These are phyloP conservation scores for Ophiostoma australiae DNA, from an alignment of 2,329 filamentous ascomycete genomes.

Conservation along the genomic window DNA sequence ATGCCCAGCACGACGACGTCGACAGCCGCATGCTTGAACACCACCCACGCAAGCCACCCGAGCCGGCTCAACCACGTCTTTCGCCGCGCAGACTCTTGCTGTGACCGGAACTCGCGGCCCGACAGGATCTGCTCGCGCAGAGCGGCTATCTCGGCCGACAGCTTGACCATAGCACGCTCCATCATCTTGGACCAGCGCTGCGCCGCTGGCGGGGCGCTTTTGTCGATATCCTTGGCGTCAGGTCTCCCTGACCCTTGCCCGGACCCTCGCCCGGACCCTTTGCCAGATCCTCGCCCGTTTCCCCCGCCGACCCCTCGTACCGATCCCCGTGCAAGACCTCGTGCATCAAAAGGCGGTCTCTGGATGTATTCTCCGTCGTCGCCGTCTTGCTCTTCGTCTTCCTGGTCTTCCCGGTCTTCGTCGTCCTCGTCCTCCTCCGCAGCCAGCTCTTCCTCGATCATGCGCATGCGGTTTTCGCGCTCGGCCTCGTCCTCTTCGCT, in stretches of 20 bases:
- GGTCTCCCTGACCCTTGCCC: not conserved
- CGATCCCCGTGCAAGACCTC: not conserved
- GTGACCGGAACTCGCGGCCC: conserved; percentile 64
- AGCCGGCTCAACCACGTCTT: conserved; percentile 48
- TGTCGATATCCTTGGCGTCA: not conserved
- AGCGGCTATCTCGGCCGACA: conserved; percentile 89
- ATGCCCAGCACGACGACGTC: conserved; percentile 64
- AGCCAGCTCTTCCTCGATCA: conserved; percentile 37
- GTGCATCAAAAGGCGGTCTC: not conserved
- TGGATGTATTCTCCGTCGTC: not conserved
- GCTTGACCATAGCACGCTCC: conserved; percentile 77
- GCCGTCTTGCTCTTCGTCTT: conserved; percentile 26
- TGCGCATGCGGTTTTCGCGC: conserved; percentile 45
- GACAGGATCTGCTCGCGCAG: conserved; percentile 83
- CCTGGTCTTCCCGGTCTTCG: conserved; percentile 40
- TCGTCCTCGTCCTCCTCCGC: conserved; percentile 40
- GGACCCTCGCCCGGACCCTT: not conserved
- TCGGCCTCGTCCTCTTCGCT: conserved; percentile 73
- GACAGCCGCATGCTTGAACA: conserved; percentile 66
- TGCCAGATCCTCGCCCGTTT: not conserved
- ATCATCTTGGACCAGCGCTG: conserved; percentile 68
- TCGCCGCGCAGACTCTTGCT: conserved; percentile 50
- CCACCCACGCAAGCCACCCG: conserved; percentile 63
- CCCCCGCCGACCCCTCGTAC: not conserved
- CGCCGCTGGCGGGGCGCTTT: not conserved